Evolutionary conservation across 495 filamentous ascomycete genomes (phyloP).

Genomic region (Aspergillus sclerotioniger): DNA sequence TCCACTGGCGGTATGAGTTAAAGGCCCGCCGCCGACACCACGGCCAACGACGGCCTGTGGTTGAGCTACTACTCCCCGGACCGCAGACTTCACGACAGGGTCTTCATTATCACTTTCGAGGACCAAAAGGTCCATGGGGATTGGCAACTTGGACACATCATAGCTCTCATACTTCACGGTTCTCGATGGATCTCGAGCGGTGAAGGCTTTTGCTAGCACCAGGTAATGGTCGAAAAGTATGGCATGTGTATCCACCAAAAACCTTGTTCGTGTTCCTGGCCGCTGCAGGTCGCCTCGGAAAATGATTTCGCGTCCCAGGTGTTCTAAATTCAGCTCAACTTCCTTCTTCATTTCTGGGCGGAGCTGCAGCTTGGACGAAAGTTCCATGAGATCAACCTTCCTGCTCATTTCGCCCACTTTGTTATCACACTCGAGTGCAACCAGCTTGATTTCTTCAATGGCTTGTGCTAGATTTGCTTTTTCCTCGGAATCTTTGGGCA

Average conservation of each 20-base stretch:
- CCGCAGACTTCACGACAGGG: slow-evolving; percentile 75
- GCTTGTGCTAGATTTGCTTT: slow-evolving; percentile 80
- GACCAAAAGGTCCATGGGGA: slow-evolving; percentile 94
- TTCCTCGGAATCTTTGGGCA: slow-evolving; percentile 80
- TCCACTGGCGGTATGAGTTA: slow-evolving; percentile 65
- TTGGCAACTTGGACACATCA: slow-evolving; percentile 93
- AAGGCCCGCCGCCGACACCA: slow-evolving; percentile 52
- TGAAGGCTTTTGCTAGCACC: slow-evolving; percentile 80
- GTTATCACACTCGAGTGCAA: slow-evolving; percentile 88
- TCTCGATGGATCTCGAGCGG: slow-evolving; percentile 60
- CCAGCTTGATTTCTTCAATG: slow-evolving; percentile 91
- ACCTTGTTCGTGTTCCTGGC: slow-evolving; percentile 73
- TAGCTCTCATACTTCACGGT: slow-evolving; percentile 78
- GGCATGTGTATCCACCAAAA: slow-evolving; percentile 91
- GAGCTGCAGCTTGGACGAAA: slow-evolving; percentile 77
- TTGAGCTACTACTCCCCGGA: slow-evolving; percentile 66
- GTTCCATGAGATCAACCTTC: slow-evolving; percentile 84
- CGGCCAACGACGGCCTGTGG: slow-evolving; percentile 45
- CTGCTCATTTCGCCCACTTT: slow-evolving; percentile 93
- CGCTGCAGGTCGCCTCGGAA: slow-evolving; percentile 87
- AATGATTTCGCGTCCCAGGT: slow-evolving; percentile 86
- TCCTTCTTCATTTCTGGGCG: slow-evolving; percentile 78
- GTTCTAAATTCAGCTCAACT: slow-evolving; percentile 86
- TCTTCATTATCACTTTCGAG: slow-evolving; percentile 90
- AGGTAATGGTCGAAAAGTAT: slow-evolving; percentile 96